phyloP scores from a whole-genome alignment of 768 basidiomycete species.

The Naematelia aurantialba region DNA sequence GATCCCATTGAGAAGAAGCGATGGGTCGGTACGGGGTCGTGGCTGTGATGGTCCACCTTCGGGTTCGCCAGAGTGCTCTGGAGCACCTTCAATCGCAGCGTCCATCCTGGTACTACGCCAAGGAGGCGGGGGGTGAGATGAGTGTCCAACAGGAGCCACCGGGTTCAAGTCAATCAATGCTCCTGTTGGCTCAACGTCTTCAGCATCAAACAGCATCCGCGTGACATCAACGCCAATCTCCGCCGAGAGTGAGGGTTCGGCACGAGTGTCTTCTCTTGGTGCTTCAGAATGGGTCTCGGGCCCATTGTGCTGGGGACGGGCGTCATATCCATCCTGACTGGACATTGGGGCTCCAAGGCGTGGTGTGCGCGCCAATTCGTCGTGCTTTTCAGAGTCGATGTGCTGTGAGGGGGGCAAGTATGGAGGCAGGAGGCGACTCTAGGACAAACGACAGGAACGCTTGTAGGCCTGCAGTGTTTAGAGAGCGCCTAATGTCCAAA shows the following conservation, averaged over 20 bases:
- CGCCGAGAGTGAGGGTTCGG: not conserved
- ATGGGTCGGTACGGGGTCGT: not conserved
- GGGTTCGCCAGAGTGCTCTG: not conserved
- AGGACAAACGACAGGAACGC: too few species aligned
- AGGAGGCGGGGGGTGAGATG: not conserved
- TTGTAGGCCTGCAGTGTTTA: too few species aligned
- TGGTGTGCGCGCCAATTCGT: too few species aligned
- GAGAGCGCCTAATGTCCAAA: too few species aligned
- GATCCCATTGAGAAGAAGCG: not conserved
- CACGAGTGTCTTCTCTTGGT: not conserved
- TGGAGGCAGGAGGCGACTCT: too few species aligned
- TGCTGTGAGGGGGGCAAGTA: too few species aligned
- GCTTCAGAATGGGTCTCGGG: not conserved
- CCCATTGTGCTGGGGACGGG: not conserved
- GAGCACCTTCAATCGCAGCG: not conserved
- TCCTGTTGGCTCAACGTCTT: not conserved
- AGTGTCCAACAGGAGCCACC: not conserved
- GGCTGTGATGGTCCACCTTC: not conserved
- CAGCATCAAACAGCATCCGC: not conserved
- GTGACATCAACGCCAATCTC: not conserved
- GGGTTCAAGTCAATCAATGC: not conserved
- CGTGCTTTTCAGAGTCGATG: too few species aligned
- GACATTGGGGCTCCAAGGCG: not conserved
- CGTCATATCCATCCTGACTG: not conserved
- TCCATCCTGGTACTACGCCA: not conserved